Conservation (phyloP, 2,329 filamentous ascomycete genomes). For the Fusarium bulbicola region DNA sequence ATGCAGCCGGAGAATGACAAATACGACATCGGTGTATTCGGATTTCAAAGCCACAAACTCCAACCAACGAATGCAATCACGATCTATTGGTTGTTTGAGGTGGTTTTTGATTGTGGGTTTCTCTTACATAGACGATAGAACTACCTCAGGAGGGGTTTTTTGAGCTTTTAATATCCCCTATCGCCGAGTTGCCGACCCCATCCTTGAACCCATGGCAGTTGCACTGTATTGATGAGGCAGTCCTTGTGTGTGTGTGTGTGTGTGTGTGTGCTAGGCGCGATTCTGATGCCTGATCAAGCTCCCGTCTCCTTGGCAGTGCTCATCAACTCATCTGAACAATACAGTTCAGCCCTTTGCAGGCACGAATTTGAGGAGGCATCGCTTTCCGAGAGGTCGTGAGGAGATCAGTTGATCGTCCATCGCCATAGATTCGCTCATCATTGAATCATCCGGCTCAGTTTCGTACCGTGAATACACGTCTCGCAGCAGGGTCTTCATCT, state of each 20-base stretch:
- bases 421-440: conserved; percentile 66
- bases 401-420: conserved; percentile 76
- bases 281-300: background rate
- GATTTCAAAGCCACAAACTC: conserved; percentile 7
- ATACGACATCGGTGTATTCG: conserved; percentile 4
- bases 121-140: background rate
- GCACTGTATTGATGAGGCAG: too few relatives aligned
- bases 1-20: background rate
- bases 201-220: background rate
- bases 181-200: background rate
- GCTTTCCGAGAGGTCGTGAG: conserved; percentile 67
- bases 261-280: background rate
- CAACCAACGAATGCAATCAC: background rate
- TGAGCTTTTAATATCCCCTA: background rate
- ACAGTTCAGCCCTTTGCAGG: conserved; percentile 38
- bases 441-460: conserved; percentile 63
- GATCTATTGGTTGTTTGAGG: background rate
- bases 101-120: background rate
- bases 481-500: conserved; percentile 74
- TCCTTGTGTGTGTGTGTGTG: background rate
- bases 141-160: background rate
- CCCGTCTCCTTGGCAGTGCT: background rate
- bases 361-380: conserved; percentile 63
- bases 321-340: background rate
- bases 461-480: conserved; percentile 68